Conservation (phyloP, 768 basidiomycete species). For the Lentinus brumalis region DNA sequence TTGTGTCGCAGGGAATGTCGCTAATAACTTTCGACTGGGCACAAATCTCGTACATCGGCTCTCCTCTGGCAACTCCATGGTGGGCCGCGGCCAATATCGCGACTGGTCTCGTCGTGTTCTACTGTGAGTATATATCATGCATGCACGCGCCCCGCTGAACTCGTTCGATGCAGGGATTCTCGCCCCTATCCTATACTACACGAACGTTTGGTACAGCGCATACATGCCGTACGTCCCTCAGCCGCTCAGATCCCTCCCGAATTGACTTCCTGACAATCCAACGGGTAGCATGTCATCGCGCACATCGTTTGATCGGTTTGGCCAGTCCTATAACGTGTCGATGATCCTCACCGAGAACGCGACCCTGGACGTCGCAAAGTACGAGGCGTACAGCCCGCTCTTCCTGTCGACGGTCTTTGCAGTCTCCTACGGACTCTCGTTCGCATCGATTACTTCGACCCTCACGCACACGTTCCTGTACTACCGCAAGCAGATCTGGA, state of each 20-base stretch:
- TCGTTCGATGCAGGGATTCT: constrained; percentile 36
- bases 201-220: constrained; percentile 38
- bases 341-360: constrained; percentile 39
- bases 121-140: constrained; percentile 32
- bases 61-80: constrained; percentile 72
- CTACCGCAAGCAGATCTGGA: constrained; percentile 46
- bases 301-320: constrained; percentile 46
- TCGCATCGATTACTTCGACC: constrained; percentile 45
- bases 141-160: background rate
- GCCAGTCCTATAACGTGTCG: constrained; percentile 42
- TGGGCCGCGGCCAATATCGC: constrained; percentile 75
- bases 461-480: constrained; percentile 48
- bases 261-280: background rate
- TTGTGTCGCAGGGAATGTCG: constrained; percentile 48
- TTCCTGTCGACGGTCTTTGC: constrained; percentile 55
- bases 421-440: constrained; percentile 50
- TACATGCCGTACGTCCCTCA: constrained; percentile 36
- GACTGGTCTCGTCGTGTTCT: constrained; percentile 47
- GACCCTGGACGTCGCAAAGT: constrained; percentile 39
- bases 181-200: constrained; percentile 41
- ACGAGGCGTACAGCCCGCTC: constrained; percentile 45
- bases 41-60: constrained; percentile 60
- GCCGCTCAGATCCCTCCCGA: background rate
- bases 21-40: constrained; percentile 80
- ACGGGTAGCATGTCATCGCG: constrained; percentile 33